phyloP scores from a whole-genome alignment of 2,329 filamentous ascomycete genomes.

The Helotiales sp. region DNA sequence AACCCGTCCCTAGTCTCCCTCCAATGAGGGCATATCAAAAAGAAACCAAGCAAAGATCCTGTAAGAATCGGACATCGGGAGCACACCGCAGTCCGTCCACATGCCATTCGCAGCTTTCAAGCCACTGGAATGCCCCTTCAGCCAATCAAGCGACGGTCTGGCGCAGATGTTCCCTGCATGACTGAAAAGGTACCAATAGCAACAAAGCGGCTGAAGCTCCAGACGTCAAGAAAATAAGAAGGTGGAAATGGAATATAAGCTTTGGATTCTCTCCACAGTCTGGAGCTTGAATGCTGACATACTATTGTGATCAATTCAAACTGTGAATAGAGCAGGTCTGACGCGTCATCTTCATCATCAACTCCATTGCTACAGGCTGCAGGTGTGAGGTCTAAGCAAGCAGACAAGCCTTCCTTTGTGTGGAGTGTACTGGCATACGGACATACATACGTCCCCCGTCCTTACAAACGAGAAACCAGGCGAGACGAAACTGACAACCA shows the following conservation, averaged over 20 bases:
- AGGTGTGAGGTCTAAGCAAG: not conserved
- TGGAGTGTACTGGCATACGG: not conserved
- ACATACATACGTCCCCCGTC: too few species aligned
- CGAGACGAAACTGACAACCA: not conserved
- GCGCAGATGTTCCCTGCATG: conserved; percentile 13
- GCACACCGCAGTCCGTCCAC: not conserved
- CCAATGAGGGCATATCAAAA: too few species aligned
- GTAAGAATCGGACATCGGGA: conserved; percentile 7
- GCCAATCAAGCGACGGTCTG: conserved; percentile 5
- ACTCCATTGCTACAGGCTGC: not conserved
- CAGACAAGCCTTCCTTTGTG: not conserved
- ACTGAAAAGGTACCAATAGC: conserved; percentile 12
- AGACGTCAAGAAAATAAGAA: not conserved
- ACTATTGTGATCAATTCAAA: not conserved
- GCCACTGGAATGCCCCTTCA: conserved; percentile 10
- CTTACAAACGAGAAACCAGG: not conserved
- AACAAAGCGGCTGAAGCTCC: not conserved
- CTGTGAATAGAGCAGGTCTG: not conserved
- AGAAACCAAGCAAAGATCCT: too few species aligned
- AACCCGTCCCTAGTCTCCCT: not conserved
- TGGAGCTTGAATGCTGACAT: not conserved
- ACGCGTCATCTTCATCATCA: not conserved
- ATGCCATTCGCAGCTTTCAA: conserved; percentile 7
- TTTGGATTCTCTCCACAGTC: not conserved
- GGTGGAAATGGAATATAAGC: conserved; percentile 4